Evolutionary conservation across 1,284 basidiomycete species (phyloP).

Genomic region (Stygiomarasmius scandens): DNA sequence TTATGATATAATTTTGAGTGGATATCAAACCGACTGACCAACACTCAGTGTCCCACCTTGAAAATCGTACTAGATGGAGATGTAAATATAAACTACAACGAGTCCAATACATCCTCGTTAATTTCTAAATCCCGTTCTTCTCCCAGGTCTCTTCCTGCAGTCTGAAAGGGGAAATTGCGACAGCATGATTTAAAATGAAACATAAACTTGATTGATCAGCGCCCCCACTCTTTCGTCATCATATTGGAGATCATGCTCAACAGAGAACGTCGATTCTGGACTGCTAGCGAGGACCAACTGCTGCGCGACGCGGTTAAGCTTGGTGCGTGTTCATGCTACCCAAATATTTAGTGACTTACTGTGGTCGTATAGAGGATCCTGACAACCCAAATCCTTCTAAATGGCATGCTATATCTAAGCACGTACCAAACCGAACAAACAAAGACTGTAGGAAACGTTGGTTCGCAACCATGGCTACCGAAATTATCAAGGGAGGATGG

Average conservation of each 20-base stretch:
- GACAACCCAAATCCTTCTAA: slow-evolving; percentile 55
- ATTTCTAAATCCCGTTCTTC: too few species aligned
- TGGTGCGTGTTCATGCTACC: background rate
- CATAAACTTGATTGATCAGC: background rate
- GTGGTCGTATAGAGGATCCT: slow-evolving; percentile 47
- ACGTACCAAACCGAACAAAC: slow-evolving; percentile 59
- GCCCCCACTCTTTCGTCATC: background rate
- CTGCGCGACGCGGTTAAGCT: slow-evolving; percentile 10
- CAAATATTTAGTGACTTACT: background rate
- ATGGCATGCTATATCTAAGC: slow-evolving; percentile 61
- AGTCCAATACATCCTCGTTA: too few species aligned
- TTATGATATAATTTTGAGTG: too few species aligned
- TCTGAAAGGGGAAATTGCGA: too few species aligned
- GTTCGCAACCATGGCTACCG: slow-evolving; percentile 62
- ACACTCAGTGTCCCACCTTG: too few species aligned
- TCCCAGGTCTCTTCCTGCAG: too few species aligned
- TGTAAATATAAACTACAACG: too few species aligned
- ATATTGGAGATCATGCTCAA: background rate
- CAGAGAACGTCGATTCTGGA: slow-evolving; percentile 14
- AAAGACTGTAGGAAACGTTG: slow-evolving; percentile 63
- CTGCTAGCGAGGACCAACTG: slow-evolving; percentile 10
- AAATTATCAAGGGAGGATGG: slow-evolving; percentile 60
- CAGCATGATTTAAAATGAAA: background rate
- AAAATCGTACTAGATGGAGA: too few species aligned
- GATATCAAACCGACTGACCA: too few species aligned